Evolutionary conservation across 1,284 basidiomycete genomes (phyloP), one percentile per base, ranked within the genome.

Genomic region (Acaromyces ingoldii): DNA sequence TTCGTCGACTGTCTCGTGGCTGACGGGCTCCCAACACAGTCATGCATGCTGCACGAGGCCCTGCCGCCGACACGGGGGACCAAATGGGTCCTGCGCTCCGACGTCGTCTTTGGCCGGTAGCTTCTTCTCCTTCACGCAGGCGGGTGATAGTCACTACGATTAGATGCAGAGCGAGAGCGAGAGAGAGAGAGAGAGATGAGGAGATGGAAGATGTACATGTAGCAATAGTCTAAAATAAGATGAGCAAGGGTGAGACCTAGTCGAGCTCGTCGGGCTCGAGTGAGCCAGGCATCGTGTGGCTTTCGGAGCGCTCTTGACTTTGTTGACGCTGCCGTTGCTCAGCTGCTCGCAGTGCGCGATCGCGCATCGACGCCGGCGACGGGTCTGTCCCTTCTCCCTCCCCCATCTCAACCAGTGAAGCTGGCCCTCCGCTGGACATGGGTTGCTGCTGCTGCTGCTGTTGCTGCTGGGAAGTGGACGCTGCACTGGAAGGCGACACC

Each of bases 21-120:
- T 40, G 38, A 40, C 15, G 38, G 38, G 24, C 38, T 6, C 38
- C 38, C 15, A 19, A 9, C 15, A 17, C 46, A 49, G 46, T 36
- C 33, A 13, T 51, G 49, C 39, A 51, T 51, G 49, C 49, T 51
- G 15, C 49, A 51, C 19, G 49, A 51, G 26, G 49, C 49, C 9
- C 34, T 39, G 26, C 49, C 49, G 29, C 49, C 49, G 5, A 43
- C 40, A n/a, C 21, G 26, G 22, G 49, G 49, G 2, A 44, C 19
- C 38, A 51, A 51, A 33, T 51, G 49, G 49, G 49, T 51, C 2
- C 38, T 51, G 10, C 42, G 49, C 13, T 51, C 49, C 3, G 49
- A 51, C 26, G 25, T 51, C 6, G 30, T 44, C 17, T 51, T 51
- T 40, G 49, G 49, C 21, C n/a, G n/a, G n/a, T n/a, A n/a, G n/a